phyloP scores from a whole-genome alignment of 257 asterid genomes.

The Penstemon eatonii region DNA sequence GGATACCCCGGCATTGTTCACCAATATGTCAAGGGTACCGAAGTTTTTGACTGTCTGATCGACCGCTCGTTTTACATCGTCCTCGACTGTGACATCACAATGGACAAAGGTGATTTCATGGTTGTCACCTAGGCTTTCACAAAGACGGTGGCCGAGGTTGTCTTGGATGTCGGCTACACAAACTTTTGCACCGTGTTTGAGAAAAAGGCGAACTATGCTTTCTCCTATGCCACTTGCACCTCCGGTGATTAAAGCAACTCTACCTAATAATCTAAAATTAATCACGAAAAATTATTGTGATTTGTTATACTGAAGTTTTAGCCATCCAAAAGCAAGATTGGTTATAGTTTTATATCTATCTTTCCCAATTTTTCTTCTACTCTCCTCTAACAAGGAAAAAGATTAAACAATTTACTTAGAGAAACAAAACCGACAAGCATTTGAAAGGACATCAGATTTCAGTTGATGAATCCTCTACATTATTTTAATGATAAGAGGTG shows the following conservation, averaged over 20 bases:
- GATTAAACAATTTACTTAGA: background rate
- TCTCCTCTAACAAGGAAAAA: background rate
- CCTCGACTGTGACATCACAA: slow-evolving; percentile 77
- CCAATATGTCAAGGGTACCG: slow-evolving; percentile 83
- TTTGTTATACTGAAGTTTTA: background rate
- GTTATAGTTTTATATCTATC: background rate
- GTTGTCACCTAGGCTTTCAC: slow-evolving; percentile 39
- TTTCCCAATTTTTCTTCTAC: background rate
- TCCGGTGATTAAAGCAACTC: slow-evolving; percentile 87
- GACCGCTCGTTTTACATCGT: slow-evolving; percentile 63
- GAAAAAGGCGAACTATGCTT: slow-evolving; percentile 72
- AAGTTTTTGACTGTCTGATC: slow-evolving; percentile 62
- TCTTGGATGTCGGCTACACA: slow-evolving; percentile 78
- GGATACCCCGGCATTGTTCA: slow-evolving; percentile 79
- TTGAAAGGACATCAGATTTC: slow-evolving; percentile 9
- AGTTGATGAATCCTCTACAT: too few species aligned
- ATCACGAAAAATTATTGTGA: background rate
- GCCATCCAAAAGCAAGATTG: background rate
- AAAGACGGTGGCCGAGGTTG: slow-evolving; percentile 48
- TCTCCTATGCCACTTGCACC: slow-evolving; percentile 94
- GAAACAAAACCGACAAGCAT: background rate
- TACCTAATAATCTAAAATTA: slow-evolving; percentile 65
- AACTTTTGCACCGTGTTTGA: slow-evolving; percentile 81
- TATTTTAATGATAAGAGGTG: too few species aligned
- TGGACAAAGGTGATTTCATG: slow-evolving; percentile 40